Evolutionary conservation across 768 basidiomycete genomes (phyloP).

Genomic region (Dacryopinax spathularia): DNA sequence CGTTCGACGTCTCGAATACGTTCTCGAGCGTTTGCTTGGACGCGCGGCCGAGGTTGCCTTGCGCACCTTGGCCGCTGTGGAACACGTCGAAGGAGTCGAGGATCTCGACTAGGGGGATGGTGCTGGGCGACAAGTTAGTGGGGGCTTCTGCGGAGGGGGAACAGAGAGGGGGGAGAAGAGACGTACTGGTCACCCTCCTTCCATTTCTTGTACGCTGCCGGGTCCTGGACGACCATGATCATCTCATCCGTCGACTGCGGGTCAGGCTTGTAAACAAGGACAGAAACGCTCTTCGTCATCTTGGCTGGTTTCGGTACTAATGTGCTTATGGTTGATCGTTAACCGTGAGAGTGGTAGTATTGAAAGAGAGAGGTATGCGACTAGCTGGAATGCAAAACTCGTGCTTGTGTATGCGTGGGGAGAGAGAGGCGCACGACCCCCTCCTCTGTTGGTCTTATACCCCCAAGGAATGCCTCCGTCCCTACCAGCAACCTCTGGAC

Average conservation of each 20-base stretch:
- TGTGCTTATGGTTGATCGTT: too few relatives aligned
- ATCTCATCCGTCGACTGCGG: slow-evolving; percentile 58
- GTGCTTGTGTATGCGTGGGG: not conserved
- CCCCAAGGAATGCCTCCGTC: not conserved
- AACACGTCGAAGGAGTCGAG: slow-evolving; percentile 73
- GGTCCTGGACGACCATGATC: slow-evolving; percentile 47
- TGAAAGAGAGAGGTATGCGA: not conserved
- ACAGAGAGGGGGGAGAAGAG: not conserved
- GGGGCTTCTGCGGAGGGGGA: slow-evolving; percentile 11
- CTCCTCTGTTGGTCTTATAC: not conserved
- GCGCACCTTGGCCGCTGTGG: slow-evolving; percentile 55
- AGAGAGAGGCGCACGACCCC: not conserved
- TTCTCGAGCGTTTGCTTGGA: slow-evolving; percentile 78
- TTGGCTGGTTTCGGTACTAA: slow-evolving; percentile 3
- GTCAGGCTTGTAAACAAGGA: slow-evolving; percentile 71
- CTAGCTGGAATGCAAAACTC: not conserved
- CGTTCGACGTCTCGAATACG: slow-evolving; percentile 49
- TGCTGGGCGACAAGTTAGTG: slow-evolving; percentile 26
- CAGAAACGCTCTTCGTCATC: slow-evolving; percentile 38
- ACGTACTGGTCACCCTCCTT: slow-evolving; percentile 28
- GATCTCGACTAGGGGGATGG: slow-evolving; percentile 57
- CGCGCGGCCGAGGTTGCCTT: slow-evolving; percentile 57
- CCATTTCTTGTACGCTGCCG: slow-evolving; percentile 26
- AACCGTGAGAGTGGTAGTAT: not conserved
- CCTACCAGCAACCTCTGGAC: too few relatives aligned